Percentiles rank a stretch among this genome's conserved stretches.
Conservation (phyloP, 768 basidiomycete genomes). For the Clavulina sp. region DNA sequence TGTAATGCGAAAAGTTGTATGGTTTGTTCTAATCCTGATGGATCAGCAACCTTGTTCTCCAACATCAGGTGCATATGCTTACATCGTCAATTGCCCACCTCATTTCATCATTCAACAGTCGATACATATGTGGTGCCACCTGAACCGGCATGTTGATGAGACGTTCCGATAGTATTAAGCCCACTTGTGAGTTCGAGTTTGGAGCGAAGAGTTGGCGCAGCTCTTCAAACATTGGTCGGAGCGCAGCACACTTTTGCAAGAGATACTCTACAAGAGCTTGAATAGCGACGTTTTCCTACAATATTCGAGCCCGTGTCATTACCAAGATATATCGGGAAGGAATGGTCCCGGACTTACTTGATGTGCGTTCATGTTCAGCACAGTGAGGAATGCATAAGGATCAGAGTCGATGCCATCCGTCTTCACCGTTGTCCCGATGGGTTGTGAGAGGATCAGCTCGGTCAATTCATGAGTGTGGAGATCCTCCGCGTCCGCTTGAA, state of each 20-base stretch:
- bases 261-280: slow-evolving; percentile 54
- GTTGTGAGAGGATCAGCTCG: slow-evolving; percentile 60
- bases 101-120: slow-evolving; percentile 75
- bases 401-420: slow-evolving; percentile 81
- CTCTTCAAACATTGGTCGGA: slow-evolving; percentile 32
- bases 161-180: slow-evolving; percentile 72
- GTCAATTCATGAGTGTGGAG: slow-evolving; percentile 59
- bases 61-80: slow-evolving; percentile 11
- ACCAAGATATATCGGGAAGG: not conserved
- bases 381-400: slow-evolving; percentile 75
- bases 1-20: slow-evolving; percentile 52
- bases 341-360: slow-evolving; percentile 28
- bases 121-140: slow-evolving; percentile 80
- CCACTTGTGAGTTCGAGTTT: slow-evolving; percentile 38
- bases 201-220: slow-evolving; percentile 36
- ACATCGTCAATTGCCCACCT: slow-evolving; percentile 51
- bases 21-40: slow-evolving; percentile 30
- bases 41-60: not conserved
- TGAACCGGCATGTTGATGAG: slow-evolving; percentile 94
- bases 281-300: slow-evolving; percentile 55
- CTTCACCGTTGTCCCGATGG: slow-evolving; percentile 82
- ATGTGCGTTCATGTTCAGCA: slow-evolving; percentile 59
- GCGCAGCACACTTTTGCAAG: slow-evolving; percentile 36
- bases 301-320: not conserved
- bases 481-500: slow-evolving; percentile 53